Percentiles rank a stretch among this genome's conserved stretches.
These are phyloP conservation scores for Hypoxylon sp. DNA, from an alignment of 2,329 filamentous ascomycete genomes.

Conservation along the genomic window DNA sequence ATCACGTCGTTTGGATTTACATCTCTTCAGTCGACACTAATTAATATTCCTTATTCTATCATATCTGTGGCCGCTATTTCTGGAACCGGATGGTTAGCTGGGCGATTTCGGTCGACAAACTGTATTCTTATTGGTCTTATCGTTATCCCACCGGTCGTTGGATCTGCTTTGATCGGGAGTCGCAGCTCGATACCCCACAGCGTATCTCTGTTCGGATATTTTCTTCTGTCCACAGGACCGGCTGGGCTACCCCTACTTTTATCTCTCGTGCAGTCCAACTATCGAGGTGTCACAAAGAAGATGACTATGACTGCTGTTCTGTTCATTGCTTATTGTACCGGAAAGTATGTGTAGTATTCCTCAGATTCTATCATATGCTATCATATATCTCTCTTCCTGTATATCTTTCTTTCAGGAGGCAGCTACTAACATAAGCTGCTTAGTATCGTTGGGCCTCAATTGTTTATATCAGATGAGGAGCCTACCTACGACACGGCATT, in stretches of 20 bases:
- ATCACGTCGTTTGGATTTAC: conserved; percentile 70
- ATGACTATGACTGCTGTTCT: conserved; percentile 71
- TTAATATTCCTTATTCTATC: conserved; percentile 72
- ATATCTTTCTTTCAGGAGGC: too few relatives aligned
- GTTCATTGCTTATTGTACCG: conserved; percentile 69
- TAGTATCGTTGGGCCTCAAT: conserved; percentile 67
- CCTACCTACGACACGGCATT: conserved; percentile 69
- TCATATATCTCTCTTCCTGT: background rate
- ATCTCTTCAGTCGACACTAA: conserved; percentile 66
- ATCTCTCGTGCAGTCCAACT: conserved; percentile 70
- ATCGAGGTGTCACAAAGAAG: conserved; percentile 71
- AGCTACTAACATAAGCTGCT: conserved; percentile 12
- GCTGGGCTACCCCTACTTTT: conserved; percentile 69
- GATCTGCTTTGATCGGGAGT: conserved; percentile 67
- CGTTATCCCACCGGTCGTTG: conserved; percentile 66
- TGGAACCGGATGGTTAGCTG: conserved; percentile 65
- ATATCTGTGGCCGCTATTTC: conserved; percentile 65
- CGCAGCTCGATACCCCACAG: conserved; percentile 59
- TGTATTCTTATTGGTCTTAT: conserved; percentile 66
- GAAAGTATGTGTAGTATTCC: conserved; percentile 57
- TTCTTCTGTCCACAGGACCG: conserved; percentile 68
- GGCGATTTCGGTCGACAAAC: conserved; percentile 65
- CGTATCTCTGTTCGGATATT: conserved; percentile 70
- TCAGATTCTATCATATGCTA: background rate
- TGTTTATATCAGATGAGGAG: conserved; percentile 65